Evolutionary conservation across 2,329 filamentous ascomycete species (phyloP).

Genomic region (Ceratocystis ficicola): DNA sequence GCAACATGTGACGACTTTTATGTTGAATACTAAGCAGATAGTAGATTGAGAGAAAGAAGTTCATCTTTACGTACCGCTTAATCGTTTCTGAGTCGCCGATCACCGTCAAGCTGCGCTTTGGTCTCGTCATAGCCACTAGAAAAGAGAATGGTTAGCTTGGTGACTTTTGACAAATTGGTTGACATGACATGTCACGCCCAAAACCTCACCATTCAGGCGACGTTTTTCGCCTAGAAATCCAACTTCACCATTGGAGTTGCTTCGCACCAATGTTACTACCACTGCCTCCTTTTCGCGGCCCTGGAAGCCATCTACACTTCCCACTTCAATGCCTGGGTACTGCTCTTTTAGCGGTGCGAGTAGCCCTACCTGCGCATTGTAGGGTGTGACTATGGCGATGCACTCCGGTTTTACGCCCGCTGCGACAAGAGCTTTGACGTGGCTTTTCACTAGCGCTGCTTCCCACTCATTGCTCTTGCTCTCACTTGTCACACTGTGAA

Average conservation of each 20-base stretch:
- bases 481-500: constrained; percentile 36
- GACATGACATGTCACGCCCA: neutral
- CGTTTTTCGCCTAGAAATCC: constrained; percentile 89
- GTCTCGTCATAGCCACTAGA: constrained; percentile 88
- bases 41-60: neutral
- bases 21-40: neutral
- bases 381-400: constrained; percentile 88
- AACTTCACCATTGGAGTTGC: constrained; percentile 75
- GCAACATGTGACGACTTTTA: neutral
- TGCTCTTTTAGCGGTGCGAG: constrained; percentile 68
- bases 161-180: neutral
- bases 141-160: constrained; percentile 33
- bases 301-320: constrained; percentile 94
- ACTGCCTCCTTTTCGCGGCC: constrained; percentile 94
- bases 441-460: constrained; percentile 63
- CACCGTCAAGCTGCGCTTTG: constrained; percentile 77
- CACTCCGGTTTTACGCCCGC: constrained; percentile 72
- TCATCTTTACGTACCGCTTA: constrained; percentile 52
- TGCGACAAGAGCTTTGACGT: constrained; percentile 63
- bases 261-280: constrained; percentile 84
- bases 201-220: constrained; percentile 67
- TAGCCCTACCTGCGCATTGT: constrained; percentile 83
- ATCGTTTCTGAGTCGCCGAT: constrained; percentile 93
- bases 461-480: constrained; percentile 92
- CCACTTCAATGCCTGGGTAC: constrained; percentile 81